These are phyloP conservation scores for Boechera retrofracta DNA, from an alignment of 345 rosid genomes.

Conservation along the genomic window DNA sequence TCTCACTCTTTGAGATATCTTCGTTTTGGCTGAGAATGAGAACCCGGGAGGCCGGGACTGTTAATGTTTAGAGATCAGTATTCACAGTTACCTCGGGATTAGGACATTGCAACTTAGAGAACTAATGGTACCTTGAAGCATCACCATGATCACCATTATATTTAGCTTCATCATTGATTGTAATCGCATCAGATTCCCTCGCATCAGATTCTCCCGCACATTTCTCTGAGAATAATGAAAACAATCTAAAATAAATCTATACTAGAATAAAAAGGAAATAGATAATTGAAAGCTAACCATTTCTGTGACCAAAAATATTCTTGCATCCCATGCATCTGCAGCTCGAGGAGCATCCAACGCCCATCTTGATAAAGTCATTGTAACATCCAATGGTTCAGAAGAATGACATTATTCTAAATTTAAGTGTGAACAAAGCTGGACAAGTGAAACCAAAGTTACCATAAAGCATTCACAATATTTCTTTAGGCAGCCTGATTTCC, in stretches of 20 bases:
- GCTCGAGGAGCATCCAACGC: slow-evolving; percentile 73
- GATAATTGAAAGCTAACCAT: slow-evolving; percentile 48
- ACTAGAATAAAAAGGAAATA: neutral
- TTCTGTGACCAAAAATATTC: slow-evolving; percentile 55
- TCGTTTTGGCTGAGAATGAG: neutral
- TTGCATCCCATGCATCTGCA: slow-evolving; percentile 78
- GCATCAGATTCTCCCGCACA: slow-evolving; percentile 10
- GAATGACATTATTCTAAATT: neutral
- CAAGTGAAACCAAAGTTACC: slow-evolving; percentile 51
- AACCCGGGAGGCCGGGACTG: neutral
- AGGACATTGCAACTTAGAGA: neutral
- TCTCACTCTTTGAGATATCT: neutral
- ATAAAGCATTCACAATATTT: slow-evolving; percentile 82
- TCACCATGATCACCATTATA: neutral
- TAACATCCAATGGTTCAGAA: slow-evolving; percentile 37
- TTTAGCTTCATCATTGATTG: slow-evolving; percentile 7
- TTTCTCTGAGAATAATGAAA: slow-evolving; percentile 25
- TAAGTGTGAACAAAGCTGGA: neutral
- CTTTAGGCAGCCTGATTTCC: slow-evolving; percentile 73
- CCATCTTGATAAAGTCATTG: slow-evolving; percentile 52
- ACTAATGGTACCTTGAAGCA: slow-evolving; percentile 11
- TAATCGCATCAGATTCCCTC: slow-evolving; percentile 20
- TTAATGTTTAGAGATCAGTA: neutral
- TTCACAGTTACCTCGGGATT: neutral
- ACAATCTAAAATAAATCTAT: neutral